Evolutionary conservation across 805 yeast species (phyloP).

Genomic region (Wickerhamiella dianesei): DNA sequence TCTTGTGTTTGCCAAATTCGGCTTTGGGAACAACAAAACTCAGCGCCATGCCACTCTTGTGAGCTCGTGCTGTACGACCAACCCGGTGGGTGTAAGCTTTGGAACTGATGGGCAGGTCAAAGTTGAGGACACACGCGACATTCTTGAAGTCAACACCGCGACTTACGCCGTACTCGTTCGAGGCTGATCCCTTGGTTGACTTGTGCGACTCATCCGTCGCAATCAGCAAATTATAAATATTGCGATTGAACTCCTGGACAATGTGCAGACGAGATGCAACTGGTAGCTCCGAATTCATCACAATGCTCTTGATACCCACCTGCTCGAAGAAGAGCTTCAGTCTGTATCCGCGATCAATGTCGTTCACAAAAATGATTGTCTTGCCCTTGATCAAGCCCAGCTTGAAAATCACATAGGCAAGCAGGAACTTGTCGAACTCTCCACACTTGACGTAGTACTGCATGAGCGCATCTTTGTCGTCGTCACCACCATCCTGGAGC

Average conservation of each 20-base stretch:
- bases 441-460: slow-evolving; percentile 79
- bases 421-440: slow-evolving; percentile 82
- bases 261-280: slow-evolving; percentile 86
- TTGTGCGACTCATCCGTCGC: slow-evolving; percentile 87
- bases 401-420: slow-evolving; percentile 85
- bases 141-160: slow-evolving; percentile 94
- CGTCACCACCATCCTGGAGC: slow-evolving; percentile 48
- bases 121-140: slow-evolving; percentile 91
- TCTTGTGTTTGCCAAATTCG: slow-evolving; percentile 80
- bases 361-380: slow-evolving; percentile 79
- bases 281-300: slow-evolving; percentile 85
- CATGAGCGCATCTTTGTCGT: slow-evolving; percentile 38
- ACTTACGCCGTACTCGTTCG: slow-evolving; percentile 73
- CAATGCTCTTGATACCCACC: slow-evolving; percentile 81
- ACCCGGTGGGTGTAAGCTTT: slow-evolving; percentile 84
- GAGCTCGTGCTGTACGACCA: slow-evolving; percentile 97
- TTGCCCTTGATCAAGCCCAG: slow-evolving; percentile 81
- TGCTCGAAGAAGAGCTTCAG: slow-evolving; percentile 83
- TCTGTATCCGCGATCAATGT: slow-evolving; percentile 89
- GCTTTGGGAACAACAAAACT: slow-evolving; percentile 78
- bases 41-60: slow-evolving; percentile 85
- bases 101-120: slow-evolving; percentile 83
- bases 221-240: slow-evolving; percentile 70
- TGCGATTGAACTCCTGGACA: slow-evolving; percentile 88
- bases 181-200: slow-evolving; percentile 9